A percentile compares a stretch with the other conserved stretches of the same genome.
These are phyloP conservation scores for Cyberlindnera mrakii DNA, from an alignment of 805 yeast species.

Conservation along the genomic window DNA sequence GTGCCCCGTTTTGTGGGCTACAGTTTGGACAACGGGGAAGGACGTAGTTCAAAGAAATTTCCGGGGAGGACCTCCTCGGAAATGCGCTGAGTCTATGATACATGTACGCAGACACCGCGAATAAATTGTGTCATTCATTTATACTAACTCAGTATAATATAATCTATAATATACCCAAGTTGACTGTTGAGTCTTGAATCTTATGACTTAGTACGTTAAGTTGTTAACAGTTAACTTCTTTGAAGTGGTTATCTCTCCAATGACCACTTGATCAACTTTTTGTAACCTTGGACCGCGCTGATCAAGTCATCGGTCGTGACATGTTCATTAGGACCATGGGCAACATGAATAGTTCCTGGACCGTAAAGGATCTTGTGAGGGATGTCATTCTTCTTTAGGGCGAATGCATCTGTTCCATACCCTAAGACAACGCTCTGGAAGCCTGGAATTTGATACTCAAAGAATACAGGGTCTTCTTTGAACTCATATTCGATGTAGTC, in stretches of 20 bases:
- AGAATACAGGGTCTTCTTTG: constrained; percentile 34
- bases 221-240: no score
- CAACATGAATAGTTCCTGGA: constrained; percentile 58
- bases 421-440: constrained; percentile 46
- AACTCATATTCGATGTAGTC: constrained; percentile 21
- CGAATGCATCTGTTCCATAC: constrained; percentile 46
- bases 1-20: no score
- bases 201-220: no score
- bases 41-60: no score
- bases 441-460: constrained; percentile 54
- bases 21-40: no score
- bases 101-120: no score
- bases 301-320: constrained; percentile 39
- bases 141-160: no score
- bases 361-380: constrained; percentile 47
- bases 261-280: constrained; percentile 27
- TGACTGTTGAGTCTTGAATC: no score
- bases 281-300: constrained; percentile 44
- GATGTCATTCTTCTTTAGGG: constrained; percentile 24
- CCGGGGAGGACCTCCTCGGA: no score
- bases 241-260: not conserved
- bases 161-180: no score
- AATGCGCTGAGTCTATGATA: no score
- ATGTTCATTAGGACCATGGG: constrained; percentile 49
- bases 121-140: no score